These are phyloP conservation scores for Tolypocladium paradoxum DNA, from an alignment of 2,329 filamentous ascomycete species.

Conservation along the genomic window DNA sequence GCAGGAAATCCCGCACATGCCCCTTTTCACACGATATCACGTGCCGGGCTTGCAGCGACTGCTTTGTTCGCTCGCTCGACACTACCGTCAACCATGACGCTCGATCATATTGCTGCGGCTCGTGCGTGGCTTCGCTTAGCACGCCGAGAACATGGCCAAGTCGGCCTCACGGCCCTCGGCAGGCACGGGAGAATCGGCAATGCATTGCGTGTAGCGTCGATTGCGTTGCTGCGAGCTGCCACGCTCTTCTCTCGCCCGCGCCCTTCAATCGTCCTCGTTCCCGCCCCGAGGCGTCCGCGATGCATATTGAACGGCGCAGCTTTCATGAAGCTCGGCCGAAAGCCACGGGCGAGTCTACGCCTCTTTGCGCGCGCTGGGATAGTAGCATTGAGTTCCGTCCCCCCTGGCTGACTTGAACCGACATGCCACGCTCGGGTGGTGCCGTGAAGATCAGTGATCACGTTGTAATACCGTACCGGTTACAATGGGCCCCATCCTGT, in stretches of 20 bases:
- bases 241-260: neutral
- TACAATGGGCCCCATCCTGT: neutral
- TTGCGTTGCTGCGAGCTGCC: neutral
- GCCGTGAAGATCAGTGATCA: no score
- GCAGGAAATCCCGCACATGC: no score
- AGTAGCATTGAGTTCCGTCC: no score
- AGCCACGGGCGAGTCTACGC: neutral
- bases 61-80: no score
- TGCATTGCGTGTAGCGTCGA: neutral
- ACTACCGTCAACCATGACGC: neutral
- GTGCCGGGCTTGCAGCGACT: no score
- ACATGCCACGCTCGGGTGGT: neutral
- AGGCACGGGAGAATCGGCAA: neutral
- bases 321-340: neutral
- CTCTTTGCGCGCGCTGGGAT: neutral
- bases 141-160: neutral
- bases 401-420: no score
- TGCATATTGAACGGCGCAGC: neutral
- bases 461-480: no score
- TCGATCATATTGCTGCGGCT: neutral
- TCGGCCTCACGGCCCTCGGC: neutral
- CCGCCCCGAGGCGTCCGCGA: neutral
- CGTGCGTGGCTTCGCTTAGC: neutral
- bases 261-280: neutral
- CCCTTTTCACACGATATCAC: no score